Percentiles rank a stretch among this genome's conserved stretches.
These are phyloP conservation scores for Endotrypanum monterogeii DNA, from an alignment of 208 protist species.

Conservation along the genomic window DNA sequence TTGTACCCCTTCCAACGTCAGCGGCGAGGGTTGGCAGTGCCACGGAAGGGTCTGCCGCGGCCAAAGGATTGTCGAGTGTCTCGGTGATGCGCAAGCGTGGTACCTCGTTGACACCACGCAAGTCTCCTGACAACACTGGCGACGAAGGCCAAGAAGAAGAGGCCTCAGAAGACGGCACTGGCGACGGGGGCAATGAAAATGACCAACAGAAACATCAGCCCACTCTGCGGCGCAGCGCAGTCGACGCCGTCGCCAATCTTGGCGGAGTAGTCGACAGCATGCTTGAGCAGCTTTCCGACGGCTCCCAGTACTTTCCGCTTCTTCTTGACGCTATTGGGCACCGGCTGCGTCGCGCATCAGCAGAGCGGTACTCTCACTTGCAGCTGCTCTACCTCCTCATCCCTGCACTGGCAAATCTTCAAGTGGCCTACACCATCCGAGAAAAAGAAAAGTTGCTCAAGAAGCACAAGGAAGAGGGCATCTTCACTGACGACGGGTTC, in stretches of 20 bases:
- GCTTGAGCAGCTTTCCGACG: conserved; percentile 88
- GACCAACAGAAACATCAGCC: conserved; percentile 16
- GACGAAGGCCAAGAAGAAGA: conserved; percentile 11
- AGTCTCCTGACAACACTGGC: not conserved
- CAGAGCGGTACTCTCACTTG: conserved; percentile 73
- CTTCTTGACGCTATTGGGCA: conserved; percentile 92
- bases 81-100: not conserved
- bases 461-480: conserved; percentile 77
- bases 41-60: conserved; percentile 16
- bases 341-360: conserved; percentile 39
- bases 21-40: not conserved
- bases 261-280: conserved; percentile 83
- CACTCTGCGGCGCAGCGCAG: conserved; percentile 30
- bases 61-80: conserved; percentile 12
- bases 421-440: conserved; percentile 92
- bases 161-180: not conserved
- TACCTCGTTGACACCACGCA: not conserved
- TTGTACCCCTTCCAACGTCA: conserved; percentile 77
- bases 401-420: conserved; percentile 94
- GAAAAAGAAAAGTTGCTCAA: conserved; percentile 95
- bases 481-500: conserved; percentile 98
- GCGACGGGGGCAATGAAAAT: conserved; percentile 6
- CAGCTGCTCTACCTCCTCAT: conserved; percentile 95
- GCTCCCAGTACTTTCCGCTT: conserved; percentile 96
- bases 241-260: conserved; percentile 69